These are phyloP conservation scores for Candida sp. DNA, from an alignment of 1,139 yeast species.

Conservation along the genomic window DNA sequence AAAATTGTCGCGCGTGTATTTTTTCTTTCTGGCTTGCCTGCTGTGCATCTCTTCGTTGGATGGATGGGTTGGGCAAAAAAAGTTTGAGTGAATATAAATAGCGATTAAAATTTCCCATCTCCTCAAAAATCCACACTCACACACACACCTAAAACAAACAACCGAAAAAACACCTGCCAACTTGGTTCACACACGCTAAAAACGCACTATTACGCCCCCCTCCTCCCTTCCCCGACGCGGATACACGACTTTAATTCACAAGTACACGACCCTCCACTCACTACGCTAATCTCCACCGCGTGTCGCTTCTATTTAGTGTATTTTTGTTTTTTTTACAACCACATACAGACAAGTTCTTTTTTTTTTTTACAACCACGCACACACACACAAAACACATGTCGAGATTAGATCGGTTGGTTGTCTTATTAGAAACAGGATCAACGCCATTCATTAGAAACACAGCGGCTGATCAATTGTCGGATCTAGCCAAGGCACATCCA, in stretches of 20 bases:
- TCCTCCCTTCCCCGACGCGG: not conserved
- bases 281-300: not conserved
- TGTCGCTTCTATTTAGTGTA: not conserved
- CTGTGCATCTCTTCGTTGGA: not conserved
- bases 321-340: not conserved
- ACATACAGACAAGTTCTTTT: not conserved
- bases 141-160: too few relatives aligned
- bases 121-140: not conserved
- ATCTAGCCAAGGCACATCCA: slow-evolving; percentile 92
- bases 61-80: not conserved
- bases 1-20: slow-evolving; percentile 1
- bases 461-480: slow-evolving; percentile 97
- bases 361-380: slow-evolving; percentile 7
- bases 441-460: slow-evolving; percentile 93
- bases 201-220: too few relatives aligned
- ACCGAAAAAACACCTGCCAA: too few relatives aligned
- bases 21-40: not conserved
- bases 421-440: slow-evolving; percentile 91
- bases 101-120: slow-evolving; percentile 5
- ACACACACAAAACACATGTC: slow-evolving; percentile 31
- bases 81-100: slow-evolving; percentile 5
- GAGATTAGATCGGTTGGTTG: slow-evolving; percentile 72
- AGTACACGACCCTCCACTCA: not conserved
- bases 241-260: not conserved
- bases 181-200: too few relatives aligned